A percentile compares a stretch with the other conserved stretches of the same genome.
Conservation (phyloP, 2,329 filamentous ascomycete species). For the Calonectria pauciramosa region DNA sequence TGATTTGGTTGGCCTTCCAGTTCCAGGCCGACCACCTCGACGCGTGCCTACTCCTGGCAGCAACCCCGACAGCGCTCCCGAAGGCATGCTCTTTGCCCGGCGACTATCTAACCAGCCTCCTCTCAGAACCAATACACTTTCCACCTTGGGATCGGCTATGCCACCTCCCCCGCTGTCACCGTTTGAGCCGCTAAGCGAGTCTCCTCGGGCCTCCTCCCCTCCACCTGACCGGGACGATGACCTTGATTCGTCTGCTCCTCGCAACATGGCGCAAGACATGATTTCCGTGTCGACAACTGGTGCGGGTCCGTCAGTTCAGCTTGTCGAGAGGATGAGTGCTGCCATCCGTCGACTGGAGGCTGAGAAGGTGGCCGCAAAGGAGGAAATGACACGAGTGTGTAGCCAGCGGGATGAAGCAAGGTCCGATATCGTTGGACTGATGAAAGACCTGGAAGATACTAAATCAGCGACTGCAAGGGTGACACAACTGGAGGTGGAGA, state of each 20-base stretch:
- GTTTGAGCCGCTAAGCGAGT: constrained; percentile 57
- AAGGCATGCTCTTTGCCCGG: constrained; percentile 58
- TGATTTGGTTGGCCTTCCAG: constrained; percentile 64
- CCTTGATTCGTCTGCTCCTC: constrained; percentile 69
- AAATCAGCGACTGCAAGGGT: constrained; percentile 72
- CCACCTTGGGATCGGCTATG: constrained; percentile 53
- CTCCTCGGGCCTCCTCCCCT: constrained; percentile 54
- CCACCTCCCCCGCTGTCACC: constrained; percentile 60
- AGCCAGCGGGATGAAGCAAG: constrained; percentile 92
- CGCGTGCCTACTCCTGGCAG: constrained; percentile 61
- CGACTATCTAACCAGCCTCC: constrained; percentile 65
- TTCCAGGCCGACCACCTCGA: constrained; percentile 50
- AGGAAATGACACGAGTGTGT: constrained; percentile 85
- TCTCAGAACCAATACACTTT: constrained; percentile 56
- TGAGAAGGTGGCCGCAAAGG: constrained; percentile 89
- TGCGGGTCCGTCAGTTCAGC: constrained; percentile 91
- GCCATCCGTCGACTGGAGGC: constrained; percentile 91
- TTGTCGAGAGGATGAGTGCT: constrained; percentile 96
- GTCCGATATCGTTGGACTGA: constrained; percentile 89
- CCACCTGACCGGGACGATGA: constrained; percentile 65
- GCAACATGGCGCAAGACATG: constrained; percentile 84
- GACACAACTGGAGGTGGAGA: constrained; percentile 74
- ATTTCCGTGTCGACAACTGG: constrained; percentile 90
- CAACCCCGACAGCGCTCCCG: constrained; percentile 57
- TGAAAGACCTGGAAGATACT: constrained; percentile 86